These are phyloP conservation scores for Metarhizium humberi DNA, from an alignment of 2,329 filamentous ascomycete species.

Conservation along the genomic window DNA sequence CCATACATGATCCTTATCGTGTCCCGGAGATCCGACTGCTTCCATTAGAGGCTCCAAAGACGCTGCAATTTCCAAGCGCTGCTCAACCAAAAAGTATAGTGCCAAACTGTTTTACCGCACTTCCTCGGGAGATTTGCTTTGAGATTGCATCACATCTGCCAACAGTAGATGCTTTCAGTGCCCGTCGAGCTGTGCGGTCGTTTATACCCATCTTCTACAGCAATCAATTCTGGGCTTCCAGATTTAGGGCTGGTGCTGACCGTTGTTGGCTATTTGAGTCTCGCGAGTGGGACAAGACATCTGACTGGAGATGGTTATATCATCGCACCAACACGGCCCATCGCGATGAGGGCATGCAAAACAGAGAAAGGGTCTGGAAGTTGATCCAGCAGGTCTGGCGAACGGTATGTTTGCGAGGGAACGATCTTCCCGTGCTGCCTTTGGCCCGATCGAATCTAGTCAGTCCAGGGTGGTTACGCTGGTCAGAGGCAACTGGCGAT, in stretches of 20 bases:
- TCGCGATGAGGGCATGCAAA: not conserved
- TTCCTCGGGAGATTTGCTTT: not conserved
- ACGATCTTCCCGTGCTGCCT: not conserved
- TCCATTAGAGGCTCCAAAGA: not conserved
- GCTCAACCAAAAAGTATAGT: not conserved
- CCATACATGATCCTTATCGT: not conserved
- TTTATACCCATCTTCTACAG: slow-evolving; percentile 2
- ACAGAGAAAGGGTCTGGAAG: not conserved
- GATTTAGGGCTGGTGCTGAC: slow-evolving; percentile 2
- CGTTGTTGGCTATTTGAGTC: slow-evolving; percentile 7
- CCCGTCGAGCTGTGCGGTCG: not conserved
- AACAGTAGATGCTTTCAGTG: not conserved
- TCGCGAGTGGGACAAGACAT: not conserved
- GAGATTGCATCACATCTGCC: not conserved
- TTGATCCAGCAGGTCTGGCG: not conserved
- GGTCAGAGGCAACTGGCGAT: not conserved
- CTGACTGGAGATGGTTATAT: slow-evolving; percentile 2
- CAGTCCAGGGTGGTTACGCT: not conserved
- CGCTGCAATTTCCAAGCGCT: not conserved
- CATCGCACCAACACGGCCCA: not conserved
- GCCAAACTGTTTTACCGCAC: not conserved
- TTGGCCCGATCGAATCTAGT: not conserved
- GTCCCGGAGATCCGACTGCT: not conserved
- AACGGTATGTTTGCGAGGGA: not conserved
- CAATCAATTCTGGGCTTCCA: slow-evolving; percentile 9